Base-by-base conservation (phyloP, 2,329 filamentous ascomycete genomes). In the Calonectria ilicicola region DNA sequence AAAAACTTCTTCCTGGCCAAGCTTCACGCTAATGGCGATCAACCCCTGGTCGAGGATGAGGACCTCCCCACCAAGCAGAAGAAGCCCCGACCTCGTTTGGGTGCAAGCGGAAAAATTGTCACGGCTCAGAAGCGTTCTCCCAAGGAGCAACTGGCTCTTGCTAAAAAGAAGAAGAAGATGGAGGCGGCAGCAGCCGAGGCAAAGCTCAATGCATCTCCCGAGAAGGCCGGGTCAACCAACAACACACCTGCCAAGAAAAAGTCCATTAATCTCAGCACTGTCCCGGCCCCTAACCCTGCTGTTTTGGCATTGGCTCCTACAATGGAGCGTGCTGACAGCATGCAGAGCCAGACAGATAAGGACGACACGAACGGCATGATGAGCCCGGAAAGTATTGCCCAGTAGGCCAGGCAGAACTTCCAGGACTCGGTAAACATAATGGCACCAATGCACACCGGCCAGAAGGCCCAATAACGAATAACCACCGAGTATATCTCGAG, bases 41-140 rank as follows among this genome's bases (percentile, higher is more conserved):
- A 95, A 82, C 92, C 95, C 51, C 89, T 99, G 76, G 87, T 98
- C 65, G 97, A 99, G 86, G 97, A 99, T 84, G 95, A 98, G 81
- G 96, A 99, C 78, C 87, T 99, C 27, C 97, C 97, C 19, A 91
- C 93, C 68, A 99, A 99, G 85, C 97, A 99, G 85, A 90, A 95
- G 86, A 93, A 86, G 85, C 95, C 86, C 27, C 88, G 90, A n/a
- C 90, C 91, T n/a, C 87, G 90, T 38, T 88, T 91, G 27, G 89
- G 90, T 40, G 90, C 91, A 23, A 96, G 93, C 23, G 95, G 95
- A 80, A 98, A 97, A 87, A 98, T 98, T 77, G 93, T 93, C 14
- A 94, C 92, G 65, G 94, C 95, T 38, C 92, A 95, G 78, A 98
- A 97, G 86, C 89, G 94, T 9, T 94, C 95, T 38, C 90, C 95